Conservation (phyloP, 495 filamentous ascomycete species). For the Trichoderma virens region DNA sequence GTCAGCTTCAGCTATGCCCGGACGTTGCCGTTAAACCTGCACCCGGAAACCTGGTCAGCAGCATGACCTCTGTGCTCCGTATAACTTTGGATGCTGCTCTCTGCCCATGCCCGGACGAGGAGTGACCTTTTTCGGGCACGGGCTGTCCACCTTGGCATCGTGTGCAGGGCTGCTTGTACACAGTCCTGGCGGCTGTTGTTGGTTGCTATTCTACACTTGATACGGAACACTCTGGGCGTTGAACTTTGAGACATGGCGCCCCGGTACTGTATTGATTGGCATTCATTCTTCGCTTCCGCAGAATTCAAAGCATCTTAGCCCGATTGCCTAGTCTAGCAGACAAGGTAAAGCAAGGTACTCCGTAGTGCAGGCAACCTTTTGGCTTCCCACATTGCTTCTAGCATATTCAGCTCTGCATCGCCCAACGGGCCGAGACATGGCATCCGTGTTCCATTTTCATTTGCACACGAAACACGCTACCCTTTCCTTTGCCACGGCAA, state of each 20-base stretch:
- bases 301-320: background rate
- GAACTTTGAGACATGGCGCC: background rate
- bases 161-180: no score
- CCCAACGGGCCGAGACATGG: conserved; percentile 4
- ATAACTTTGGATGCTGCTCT: no score
- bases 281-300: background rate
- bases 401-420: background rate
- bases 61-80: no score
- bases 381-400: background rate
- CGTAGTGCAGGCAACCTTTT: background rate
- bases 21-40: no score
- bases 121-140: no score
- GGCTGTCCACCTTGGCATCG: no score
- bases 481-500: background rate
- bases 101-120: no score
- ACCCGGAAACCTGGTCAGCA: no score
- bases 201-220: background rate
- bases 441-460: conserved; percentile 9
- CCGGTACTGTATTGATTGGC: background rate
- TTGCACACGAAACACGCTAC: background rate
- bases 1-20: no score
- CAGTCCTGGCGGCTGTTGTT: no score
- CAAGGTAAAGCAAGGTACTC: no score
- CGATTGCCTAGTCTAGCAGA: no score
- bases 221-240: background rate